These are phyloP conservation scores for Anthracocystis panici-leucophaei DNA, from an alignment of 1,284 basidiomycete genomes.

Conservation along the genomic window DNA sequence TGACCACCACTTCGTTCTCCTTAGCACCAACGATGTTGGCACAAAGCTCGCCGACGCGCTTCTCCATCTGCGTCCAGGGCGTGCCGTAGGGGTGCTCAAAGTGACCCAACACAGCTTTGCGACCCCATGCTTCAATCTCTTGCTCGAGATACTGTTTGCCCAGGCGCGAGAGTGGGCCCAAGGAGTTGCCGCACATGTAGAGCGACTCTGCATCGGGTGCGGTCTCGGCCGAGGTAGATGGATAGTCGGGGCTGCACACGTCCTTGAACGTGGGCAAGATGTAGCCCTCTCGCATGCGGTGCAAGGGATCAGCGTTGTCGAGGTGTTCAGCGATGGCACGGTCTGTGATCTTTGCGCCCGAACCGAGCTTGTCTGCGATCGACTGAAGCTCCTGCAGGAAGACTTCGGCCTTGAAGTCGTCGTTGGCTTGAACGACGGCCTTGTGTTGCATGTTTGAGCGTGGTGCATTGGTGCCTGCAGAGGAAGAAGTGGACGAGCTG, in stretches of 20 bases:
- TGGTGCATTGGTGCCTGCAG: background rate
- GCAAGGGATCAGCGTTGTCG: constrained; percentile 44
- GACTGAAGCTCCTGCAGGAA: constrained; percentile 43
- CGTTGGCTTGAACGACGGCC: constrained; percentile 25
- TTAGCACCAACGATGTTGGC: constrained; percentile 88
- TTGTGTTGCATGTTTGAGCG: constrained; percentile 20
- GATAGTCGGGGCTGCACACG: constrained; percentile 41
- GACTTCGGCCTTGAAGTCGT: constrained; percentile 33
- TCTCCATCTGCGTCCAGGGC: constrained; percentile 85
- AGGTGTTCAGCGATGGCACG: constrained; percentile 46
- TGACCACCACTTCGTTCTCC: constrained; percentile 89
- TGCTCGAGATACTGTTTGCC: constrained; percentile 81
- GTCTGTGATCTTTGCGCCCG: constrained; percentile 36
- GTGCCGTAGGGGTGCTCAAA: constrained; percentile 86
- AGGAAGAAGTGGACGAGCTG: constrained; percentile 1
- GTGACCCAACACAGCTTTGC: constrained; percentile 86
- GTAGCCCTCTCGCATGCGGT: constrained; percentile 48
- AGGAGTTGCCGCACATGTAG: constrained; percentile 96
- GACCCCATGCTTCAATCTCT: constrained; percentile 87
- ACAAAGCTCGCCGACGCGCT: constrained; percentile 80
- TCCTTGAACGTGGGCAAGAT: constrained; percentile 53
- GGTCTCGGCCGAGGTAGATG: constrained; percentile 26
- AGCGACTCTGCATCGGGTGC: constrained; percentile 71
- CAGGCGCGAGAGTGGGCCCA: constrained; percentile 83
- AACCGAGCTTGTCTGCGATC: constrained; percentile 42